Base-by-base conservation (phyloP, 495 filamentous ascomycete genomes). In the Xylaria acuta region DNA sequence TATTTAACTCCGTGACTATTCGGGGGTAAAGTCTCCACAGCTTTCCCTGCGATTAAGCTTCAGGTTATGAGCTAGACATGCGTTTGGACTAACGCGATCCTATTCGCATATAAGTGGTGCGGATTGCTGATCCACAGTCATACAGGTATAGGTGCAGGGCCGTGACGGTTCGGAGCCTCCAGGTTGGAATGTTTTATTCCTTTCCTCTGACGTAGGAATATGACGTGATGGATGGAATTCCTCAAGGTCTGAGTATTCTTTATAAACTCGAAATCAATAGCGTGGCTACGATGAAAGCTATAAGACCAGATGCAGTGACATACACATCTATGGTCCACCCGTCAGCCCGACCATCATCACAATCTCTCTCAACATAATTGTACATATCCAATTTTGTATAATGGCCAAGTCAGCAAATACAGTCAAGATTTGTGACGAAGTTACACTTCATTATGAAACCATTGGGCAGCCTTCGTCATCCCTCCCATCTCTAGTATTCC, bases 401-500 rank as follows among this genome's bases (percentile, higher is more conserved):
- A 67, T 67, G 64, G 16, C 64, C 6, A 54, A 38, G 51, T 53
- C 43, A 51, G 38, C 27, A 16, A 25, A 25, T n/a, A 53, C 16
- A 0, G 22, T 54, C 20, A 36, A 11, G 1, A 27, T 56, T 12
- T 18, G 9, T 18, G 20, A 38, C 45, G 47, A 45, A 34, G 36
- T 56, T 11, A 54, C 45, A 7, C 64, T 67, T 18, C 32, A 40
- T 18, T 67, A 56, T 12, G 64, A 67, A 45, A 54, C 47, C 1
- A 22, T 53, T 25, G 64, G 64, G 6, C 51, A 36, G 5, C 40
- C 43, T 41, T 54, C 64, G 9, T 25, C 45, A 38, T 67, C 64
- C 3, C 64, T 32, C 47, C 64, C 64, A 18, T 67, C 64, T 27
- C 14, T 54, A 14, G 30, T 67, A 0, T 67, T 54, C 36, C 64